Evolutionary conservation across 2,329 filamentous ascomycete species (phyloP), one percentile per base, ranked within the genome.

Genomic region (Sporothrix inflata): DNA sequence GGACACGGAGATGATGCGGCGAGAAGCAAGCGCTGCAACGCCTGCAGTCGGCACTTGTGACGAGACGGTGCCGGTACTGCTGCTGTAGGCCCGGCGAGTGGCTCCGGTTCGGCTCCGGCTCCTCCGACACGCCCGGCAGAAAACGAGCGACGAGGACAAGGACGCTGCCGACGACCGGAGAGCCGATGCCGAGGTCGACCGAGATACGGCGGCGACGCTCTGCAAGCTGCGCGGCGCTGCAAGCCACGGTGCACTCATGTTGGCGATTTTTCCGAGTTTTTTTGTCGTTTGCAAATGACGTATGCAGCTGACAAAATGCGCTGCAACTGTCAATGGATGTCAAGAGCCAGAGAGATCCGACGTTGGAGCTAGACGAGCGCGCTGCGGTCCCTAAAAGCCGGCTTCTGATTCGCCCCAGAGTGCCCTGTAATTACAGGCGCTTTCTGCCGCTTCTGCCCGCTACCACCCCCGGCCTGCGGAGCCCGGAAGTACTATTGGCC

Each of bases 1-100:
- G 19, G 90, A 88, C 74, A 98, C 84, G 53, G 91, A 91, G 76
- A 99, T 90, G 60, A 98, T 86, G 69, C 90, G 89, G 67, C 96
- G 92, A 75, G 91, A 91, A n/a, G 88, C 83, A 74, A 98, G 88
- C 34, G 81, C 80, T 16, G 88, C 82, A 80, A 88, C 78, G 76
- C 83, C 84, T 73, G 86, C 78, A 2, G 80, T 34, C 1, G 86
- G 84, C 16, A 85, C 85, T 51, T 81, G 55, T 14, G 30, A 6
- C 11, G 40, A 16, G 3, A 40, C 2, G 9, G 51, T 21, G 77
- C 77, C 70, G 77, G 72, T 73, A 76, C 75, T 76, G 71, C 53
- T 70, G 71, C 66, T 69, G 66, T 65, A 69, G 2, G 45, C 12
- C 11, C 71, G 71, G 11, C n/a, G 27, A n/a, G 51, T 14, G 1